Conservation (phyloP, 495 filamentous ascomycete species). For the Tuber calosporum region DNA sequence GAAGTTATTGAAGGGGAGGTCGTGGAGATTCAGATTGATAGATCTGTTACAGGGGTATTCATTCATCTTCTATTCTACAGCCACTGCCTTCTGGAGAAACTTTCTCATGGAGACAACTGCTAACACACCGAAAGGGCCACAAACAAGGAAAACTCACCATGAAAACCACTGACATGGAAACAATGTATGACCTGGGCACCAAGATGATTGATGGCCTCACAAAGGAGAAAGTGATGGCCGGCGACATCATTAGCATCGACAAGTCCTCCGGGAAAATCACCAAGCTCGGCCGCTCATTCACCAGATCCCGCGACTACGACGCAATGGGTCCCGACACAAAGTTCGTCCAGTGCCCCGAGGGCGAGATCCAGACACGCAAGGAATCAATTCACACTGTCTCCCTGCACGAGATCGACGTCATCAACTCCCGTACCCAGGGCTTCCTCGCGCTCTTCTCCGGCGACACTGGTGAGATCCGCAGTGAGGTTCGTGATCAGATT, state of each 20-base stretch:
- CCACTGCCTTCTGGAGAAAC: background rate
- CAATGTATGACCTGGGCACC: constrained; percentile 96
- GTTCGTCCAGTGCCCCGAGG: constrained; percentile 96
- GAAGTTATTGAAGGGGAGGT: constrained; percentile 99
- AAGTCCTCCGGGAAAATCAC: constrained; percentile 97
- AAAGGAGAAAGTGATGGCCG: constrained; percentile 96
- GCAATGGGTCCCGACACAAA: constrained; percentile 98
- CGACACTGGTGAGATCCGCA: constrained; percentile 95
- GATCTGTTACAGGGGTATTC: constrained; percentile 80
- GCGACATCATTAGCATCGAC: constrained; percentile 96
- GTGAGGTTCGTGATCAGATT: constrained; percentile 96
- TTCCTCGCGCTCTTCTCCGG: constrained; percentile 91
- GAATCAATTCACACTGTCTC: constrained; percentile 95
- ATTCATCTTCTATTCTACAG: constrained; percentile 21
- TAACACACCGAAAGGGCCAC: constrained; percentile 52
- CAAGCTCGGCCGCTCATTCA: constrained; percentile 88
- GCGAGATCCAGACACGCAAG: constrained; percentile 92
- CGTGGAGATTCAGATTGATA: constrained; percentile 97
- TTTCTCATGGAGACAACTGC: constrained; percentile 1
- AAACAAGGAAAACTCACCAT: constrained; percentile 99
- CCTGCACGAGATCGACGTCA: constrained; percentile 97
- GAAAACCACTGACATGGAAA: constrained; percentile 99
- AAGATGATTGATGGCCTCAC: constrained; percentile 99
- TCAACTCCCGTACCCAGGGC: constrained; percentile 94
- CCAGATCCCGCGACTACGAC: constrained; percentile 92